Conservation (phyloP, 192 early-diverging fungal species). For the Entomortierella beljakovae region DNA sequence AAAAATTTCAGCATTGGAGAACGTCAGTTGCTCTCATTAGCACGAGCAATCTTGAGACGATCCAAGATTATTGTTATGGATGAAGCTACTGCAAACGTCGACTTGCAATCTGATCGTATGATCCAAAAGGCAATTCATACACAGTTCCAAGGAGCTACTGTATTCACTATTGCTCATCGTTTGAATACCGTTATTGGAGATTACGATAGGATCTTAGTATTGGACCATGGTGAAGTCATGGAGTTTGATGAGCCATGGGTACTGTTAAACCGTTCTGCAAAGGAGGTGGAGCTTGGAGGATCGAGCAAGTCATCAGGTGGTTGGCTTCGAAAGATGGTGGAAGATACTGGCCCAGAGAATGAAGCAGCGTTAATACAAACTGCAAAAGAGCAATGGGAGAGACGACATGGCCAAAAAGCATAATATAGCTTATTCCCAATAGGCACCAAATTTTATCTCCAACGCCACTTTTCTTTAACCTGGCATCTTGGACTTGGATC, state of each 20-base stretch:
- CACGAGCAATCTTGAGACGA: constrained; percentile 73
- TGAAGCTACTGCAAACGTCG: constrained; percentile 78
- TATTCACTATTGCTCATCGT: constrained; percentile 66
- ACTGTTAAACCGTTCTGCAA: constrained; percentile 60
- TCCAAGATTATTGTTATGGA: constrained; percentile 86
- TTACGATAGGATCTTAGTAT: constrained; percentile 74
- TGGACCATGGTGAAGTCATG: constrained; percentile 80
- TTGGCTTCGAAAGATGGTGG: constrained; percentile 49
- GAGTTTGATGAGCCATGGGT: constrained; percentile 77
- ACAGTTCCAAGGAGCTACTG: constrained; percentile 55
- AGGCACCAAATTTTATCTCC: too few relatives aligned
- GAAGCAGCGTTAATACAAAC: constrained; percentile 32
- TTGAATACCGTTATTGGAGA: constrained; percentile 66
- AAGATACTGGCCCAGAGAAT: constrained; percentile 47
- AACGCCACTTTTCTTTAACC: too few relatives aligned
- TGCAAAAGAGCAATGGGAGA: constrained; percentile 49
- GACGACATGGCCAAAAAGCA: neutral
- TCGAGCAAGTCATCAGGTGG: constrained; percentile 1
- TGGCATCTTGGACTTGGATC: neutral
- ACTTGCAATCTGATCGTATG: constrained; percentile 68
- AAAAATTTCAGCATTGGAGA: constrained; percentile 85
- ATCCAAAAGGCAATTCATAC: constrained; percentile 77
- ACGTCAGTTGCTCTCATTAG: constrained; percentile 71
- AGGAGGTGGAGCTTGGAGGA: constrained; percentile 14
- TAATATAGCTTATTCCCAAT: too few relatives aligned